Evolutionary conservation across 2,329 filamentous ascomycete genomes (phyloP), one percentile per base, ranked within the genome.

Genomic region (Aspergillus sp.): DNA sequence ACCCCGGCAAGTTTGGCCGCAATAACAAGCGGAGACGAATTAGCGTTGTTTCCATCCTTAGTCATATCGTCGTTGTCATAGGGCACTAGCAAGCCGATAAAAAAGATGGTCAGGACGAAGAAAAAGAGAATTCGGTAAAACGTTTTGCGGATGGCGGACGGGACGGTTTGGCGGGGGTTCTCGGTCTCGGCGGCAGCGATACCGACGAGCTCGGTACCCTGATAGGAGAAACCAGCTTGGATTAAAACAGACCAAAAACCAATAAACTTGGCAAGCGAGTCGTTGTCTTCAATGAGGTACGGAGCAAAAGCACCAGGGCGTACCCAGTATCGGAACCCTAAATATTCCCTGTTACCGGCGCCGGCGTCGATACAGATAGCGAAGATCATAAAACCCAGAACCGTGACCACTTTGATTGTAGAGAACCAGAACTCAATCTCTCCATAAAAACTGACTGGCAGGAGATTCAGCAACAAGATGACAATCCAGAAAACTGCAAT

Each of bases 341-440:
- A 74, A 59, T 85, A 84, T 13, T 83, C 83, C 53, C 88, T 74
- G 12, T 81, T 61, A 15, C 86, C 83, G 4, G 74, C 85, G 43
- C 86, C 86, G 2, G 83, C 84, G 60, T 88, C 84, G 67, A 90
- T 78, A 66, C 84, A 86, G 56, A 90, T 85, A 54, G 78, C 82
- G 58, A 90, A 87, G 61, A 90, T 83, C 72, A 88, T 78, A 73
- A 90, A 88, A 33, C 85, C 85, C 35, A 87, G 47, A 37, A 90
- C 80, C 23, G 85, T 87, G 45, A 89, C 60, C 48, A 90, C 84
- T 67, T 91, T 91, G 73, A 91, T 81, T 49, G 76, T 80, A 5
- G 85, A 83, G 57, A 90, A 82, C 79, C 83, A 89, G 68, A 90
- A 88, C 64, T 91, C 88, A 23, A 88, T 73, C 61, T 90, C 85